Evolutionary conservation across 208 protist genomes (phyloP).

Genomic region (Leishmania mexicana): DNA sequence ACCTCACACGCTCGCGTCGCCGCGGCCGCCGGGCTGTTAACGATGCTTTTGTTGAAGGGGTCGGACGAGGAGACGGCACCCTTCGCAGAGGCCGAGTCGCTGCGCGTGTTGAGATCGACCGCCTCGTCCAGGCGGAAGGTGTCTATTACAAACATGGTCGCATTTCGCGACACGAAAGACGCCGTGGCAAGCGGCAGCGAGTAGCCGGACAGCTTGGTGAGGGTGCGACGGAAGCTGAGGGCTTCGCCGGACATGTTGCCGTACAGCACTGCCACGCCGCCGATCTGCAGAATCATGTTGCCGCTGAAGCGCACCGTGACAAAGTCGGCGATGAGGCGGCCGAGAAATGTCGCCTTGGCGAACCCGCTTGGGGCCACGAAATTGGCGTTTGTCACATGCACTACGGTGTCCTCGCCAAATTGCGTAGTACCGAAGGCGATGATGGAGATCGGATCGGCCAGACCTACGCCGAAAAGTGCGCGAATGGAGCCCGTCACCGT

Average conservation of each 20-base stretch:
- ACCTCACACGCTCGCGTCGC: slow-evolving; percentile 22
- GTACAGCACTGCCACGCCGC: slow-evolving; percentile 43
- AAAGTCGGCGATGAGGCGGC: slow-evolving; percentile 40
- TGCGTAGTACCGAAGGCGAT: slow-evolving; percentile 52
- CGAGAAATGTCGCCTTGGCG: slow-evolving; percentile 53
- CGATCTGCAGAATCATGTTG: slow-evolving; percentile 54
- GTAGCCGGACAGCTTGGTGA: slow-evolving; percentile 1
- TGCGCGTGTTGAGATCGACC: background rate
- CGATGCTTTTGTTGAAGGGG: background rate
- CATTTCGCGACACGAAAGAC: slow-evolving; percentile 40
- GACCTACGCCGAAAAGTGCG: slow-evolving; percentile 26
- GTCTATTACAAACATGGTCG: slow-evolving; percentile 43
- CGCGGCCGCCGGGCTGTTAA: background rate
- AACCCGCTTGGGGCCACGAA: slow-evolving; percentile 55
- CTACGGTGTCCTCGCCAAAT: slow-evolving; percentile 46
- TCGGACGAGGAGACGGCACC: background rate
- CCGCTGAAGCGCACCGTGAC: slow-evolving; percentile 42
- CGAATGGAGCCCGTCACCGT: slow-evolving; percentile 40
- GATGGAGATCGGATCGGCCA: slow-evolving; percentile 32
- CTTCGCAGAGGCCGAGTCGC: background rate
- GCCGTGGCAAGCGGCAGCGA: slow-evolving; percentile 23
- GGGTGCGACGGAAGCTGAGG: slow-evolving; percentile 14
- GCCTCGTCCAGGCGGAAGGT: slow-evolving; percentile 21
- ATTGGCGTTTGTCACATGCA: slow-evolving; percentile 39
- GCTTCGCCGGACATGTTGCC: slow-evolving; percentile 32